phyloP scores from a whole-genome alignment of 108 stramenopile genomes.

The Stephanodiscus triporus region DNA sequence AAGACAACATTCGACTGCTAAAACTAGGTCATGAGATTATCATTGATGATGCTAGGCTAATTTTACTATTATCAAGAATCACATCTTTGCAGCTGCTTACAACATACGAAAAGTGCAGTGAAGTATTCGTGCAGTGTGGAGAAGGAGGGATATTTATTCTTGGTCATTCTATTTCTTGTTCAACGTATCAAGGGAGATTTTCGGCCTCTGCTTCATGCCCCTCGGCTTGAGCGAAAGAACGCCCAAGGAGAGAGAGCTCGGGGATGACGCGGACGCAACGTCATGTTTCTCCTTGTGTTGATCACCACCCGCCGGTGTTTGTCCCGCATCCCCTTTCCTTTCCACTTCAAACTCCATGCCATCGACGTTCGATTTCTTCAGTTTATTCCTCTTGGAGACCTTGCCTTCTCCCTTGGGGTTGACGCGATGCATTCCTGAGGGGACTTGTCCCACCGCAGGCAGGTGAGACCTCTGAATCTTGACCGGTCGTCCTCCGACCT shows the following conservation, averaged over 20 bases:
- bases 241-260: conserved; percentile 33
- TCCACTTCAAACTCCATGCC: conserved; percentile 20
- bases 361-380: conserved; percentile 36
- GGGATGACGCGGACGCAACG: conserved; percentile 12
- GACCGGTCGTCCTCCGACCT: conserved; percentile 68
- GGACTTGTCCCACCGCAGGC: conserved; percentile 76
- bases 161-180: not conserved
- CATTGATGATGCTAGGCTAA: not conserved
- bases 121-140: no score
- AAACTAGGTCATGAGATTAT: not conserved
- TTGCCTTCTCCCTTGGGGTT: conserved; percentile 80
- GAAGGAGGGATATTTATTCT: no score
- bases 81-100: no score
- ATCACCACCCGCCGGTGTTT: not conserved
- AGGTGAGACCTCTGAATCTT: conserved; percentile 76
- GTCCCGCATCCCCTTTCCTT: conserved; percentile 2
- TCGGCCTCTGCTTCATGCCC: conserved; percentile 34
- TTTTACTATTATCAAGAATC: no score
- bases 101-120: no score
- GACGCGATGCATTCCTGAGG: conserved; percentile 84
- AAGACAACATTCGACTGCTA: not conserved
- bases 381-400: conserved; percentile 60
- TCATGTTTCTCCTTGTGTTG: not conserved
- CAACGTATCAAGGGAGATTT: conserved; percentile 20
- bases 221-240: conserved; percentile 50